These are phyloP conservation scores for Trichoderma koningiopsis DNA, from an alignment of 2,329 filamentous ascomycete genomes.

Conservation along the genomic window DNA sequence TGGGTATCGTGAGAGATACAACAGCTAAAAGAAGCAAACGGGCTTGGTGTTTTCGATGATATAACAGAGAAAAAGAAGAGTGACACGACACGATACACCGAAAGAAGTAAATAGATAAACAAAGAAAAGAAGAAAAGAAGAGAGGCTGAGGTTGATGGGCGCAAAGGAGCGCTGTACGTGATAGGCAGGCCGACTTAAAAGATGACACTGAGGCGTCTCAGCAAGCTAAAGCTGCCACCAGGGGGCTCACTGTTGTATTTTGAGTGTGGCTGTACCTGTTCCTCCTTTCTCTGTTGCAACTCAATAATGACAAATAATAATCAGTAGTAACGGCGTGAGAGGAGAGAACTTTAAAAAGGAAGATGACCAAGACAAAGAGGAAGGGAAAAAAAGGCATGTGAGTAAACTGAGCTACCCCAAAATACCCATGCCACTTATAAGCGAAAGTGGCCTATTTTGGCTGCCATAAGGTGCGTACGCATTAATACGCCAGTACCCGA, in stretches of 20 bases:
- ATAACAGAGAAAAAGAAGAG: not conserved
- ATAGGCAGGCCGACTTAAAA: slow-evolving; percentile 2
- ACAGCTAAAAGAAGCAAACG: not conserved
- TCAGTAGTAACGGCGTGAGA: not conserved
- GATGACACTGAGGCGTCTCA: not conserved
- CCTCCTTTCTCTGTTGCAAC: not conserved
- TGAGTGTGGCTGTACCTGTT: not conserved
- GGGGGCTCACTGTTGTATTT: not conserved
- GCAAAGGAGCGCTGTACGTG: slow-evolving; percentile 1
- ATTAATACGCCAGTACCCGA: not conserved
- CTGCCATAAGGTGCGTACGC: not conserved
- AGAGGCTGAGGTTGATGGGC: not conserved
- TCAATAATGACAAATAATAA: not conserved
- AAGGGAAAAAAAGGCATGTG: not conserved
- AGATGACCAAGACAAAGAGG: not conserved
- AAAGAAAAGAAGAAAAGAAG: not conserved
- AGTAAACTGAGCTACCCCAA: not conserved
- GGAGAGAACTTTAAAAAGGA: not conserved
- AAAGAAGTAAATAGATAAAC: not conserved
- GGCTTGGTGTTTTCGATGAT: not conserved
- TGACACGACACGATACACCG: not conserved
- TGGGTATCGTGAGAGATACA: not conserved
- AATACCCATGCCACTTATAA: slow-evolving; percentile 3
- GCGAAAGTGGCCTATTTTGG: slow-evolving; percentile 8
- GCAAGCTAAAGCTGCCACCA: slow-evolving; percentile 11